These are phyloP conservation scores for Coprinellus micaceus DNA, from an alignment of 768 basidiomycete species.

Conservation along the genomic window DNA sequence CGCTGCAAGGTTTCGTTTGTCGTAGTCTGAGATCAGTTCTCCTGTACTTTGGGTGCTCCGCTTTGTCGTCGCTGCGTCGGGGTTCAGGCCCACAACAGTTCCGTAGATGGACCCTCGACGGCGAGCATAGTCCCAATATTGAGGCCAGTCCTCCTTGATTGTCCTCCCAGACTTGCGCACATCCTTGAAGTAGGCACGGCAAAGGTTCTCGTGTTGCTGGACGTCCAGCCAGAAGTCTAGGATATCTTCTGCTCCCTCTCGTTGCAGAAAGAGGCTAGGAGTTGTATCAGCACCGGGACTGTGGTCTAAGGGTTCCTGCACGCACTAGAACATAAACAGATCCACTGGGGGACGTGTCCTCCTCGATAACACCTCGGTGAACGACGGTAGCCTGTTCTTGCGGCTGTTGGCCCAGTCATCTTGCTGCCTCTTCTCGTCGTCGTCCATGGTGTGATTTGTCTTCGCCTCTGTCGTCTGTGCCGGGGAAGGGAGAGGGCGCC, in stretches of 20 bases:
- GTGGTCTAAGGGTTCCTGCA: conserved; percentile 21
- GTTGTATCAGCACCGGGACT: neutral
- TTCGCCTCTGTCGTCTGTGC: conserved; percentile 11
- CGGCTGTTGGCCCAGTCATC: conserved; percentile 75
- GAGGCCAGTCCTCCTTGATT: conserved; percentile 97
- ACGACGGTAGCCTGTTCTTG: conserved; percentile 78
- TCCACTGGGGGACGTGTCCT: conserved; percentile 93
- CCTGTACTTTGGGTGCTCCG: conserved; percentile 81
- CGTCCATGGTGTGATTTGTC: conserved; percentile 22
- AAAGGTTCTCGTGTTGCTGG: conserved; percentile 98
- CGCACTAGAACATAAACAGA: conserved; percentile 98
- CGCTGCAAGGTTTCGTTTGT: conserved; percentile 59
- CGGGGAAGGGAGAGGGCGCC: conserved; percentile 13
- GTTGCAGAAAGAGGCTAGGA: conserved; percentile 85
- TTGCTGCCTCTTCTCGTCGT: conserved; percentile 54
- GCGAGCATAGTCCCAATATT: conserved; percentile 94
- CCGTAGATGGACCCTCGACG: conserved; percentile 91
- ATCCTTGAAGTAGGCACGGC: conserved; percentile 98
- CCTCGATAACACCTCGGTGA: conserved; percentile 86
- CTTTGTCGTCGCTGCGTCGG: conserved; percentile 54
- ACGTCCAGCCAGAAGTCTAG: conserved; percentile 99
- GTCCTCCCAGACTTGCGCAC: conserved; percentile 90
- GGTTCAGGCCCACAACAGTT: conserved; percentile 75
- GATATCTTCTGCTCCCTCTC: conserved; percentile 94
- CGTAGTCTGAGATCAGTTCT: conserved; percentile 65